Conservation (phyloP, 768 basidiomycete genomes). For the Postia placenta region DNA sequence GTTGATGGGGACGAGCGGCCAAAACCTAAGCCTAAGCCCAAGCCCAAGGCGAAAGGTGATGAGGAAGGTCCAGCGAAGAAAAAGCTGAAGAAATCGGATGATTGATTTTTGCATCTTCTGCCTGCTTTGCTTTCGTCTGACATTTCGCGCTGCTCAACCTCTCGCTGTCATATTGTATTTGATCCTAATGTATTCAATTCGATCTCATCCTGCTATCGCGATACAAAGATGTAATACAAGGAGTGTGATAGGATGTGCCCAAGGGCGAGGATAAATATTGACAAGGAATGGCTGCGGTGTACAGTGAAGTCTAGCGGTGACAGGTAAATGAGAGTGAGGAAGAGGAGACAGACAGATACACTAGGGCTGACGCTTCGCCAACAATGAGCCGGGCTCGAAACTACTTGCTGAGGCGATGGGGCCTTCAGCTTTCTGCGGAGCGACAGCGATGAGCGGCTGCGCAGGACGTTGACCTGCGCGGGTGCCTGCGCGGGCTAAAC, state of each 20-base stretch:
- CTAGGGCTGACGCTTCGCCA: slow-evolving; percentile 43
- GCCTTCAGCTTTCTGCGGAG: slow-evolving; percentile 31
- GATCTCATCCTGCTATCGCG: neutral
- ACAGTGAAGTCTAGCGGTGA: slow-evolving; percentile 3
- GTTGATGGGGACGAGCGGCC: slow-evolving; percentile 30
- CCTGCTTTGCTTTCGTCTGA: neutral
- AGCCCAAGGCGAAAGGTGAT: slow-evolving; percentile 35
- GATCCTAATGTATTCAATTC: slow-evolving; percentile 1
- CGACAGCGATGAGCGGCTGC: slow-evolving; percentile 43
- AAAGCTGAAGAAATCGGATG: slow-evolving; percentile 58
- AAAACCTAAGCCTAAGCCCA: slow-evolving; percentile 41
- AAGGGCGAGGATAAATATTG: slow-evolving; percentile 5
- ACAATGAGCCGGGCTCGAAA: slow-evolving; percentile 74
- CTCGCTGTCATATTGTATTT: neutral
- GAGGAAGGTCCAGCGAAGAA: slow-evolving; percentile 62
- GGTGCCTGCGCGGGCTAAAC: slow-evolving; percentile 34
- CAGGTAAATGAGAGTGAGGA: too few species aligned
- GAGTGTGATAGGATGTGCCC: slow-evolving; percentile 1
- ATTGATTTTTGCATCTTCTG: slow-evolving; percentile 15
- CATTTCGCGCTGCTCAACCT: neutral
- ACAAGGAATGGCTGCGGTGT: slow-evolving; percentile 1
- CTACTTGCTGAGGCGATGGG: slow-evolving; percentile 31
- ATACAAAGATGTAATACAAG: slow-evolving; percentile 9
- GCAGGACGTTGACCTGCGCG: slow-evolving; percentile 31
- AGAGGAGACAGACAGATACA: neutral